phyloP scores from a whole-genome alignment of 2,329 filamentous ascomycete species.

The Dothistroma pini region DNA sequence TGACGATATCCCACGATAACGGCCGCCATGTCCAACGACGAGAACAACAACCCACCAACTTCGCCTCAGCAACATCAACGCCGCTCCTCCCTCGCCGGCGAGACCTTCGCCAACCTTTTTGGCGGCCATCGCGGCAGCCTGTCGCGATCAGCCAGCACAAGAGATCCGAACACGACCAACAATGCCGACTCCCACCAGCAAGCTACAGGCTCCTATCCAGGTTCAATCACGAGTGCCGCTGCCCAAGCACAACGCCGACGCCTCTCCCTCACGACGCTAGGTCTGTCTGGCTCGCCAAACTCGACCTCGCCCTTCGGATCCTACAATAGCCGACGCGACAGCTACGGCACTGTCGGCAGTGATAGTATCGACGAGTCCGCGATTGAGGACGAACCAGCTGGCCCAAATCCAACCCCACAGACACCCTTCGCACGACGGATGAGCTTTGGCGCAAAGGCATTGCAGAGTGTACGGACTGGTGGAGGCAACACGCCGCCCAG shows the following conservation, averaged over 20 bases:
- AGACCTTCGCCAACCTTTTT: slow-evolving; percentile 50
- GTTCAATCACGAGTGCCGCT: slow-evolving; percentile 48
- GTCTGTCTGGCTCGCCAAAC: slow-evolving; percentile 44
- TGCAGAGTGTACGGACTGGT: slow-evolving; percentile 62
- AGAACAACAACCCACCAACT: slow-evolving; percentile 16
- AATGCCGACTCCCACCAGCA: slow-evolving; percentile 21
- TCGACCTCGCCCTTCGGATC: slow-evolving; percentile 42
- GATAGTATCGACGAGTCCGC: slow-evolving; percentile 47
- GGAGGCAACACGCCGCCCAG: slow-evolving; percentile 29
- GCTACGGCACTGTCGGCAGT: slow-evolving; percentile 42
- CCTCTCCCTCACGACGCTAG: slow-evolving; percentile 49
- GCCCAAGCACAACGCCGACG: slow-evolving; percentile 49
- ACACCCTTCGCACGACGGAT: slow-evolving; percentile 79
- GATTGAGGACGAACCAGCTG: slow-evolving; percentile 50
- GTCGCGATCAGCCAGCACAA: slow-evolving; percentile 32
- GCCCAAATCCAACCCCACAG: slow-evolving; percentile 37
- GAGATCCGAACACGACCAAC: slow-evolving; percentile 28
- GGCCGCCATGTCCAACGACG: slow-evolving; percentile 19
- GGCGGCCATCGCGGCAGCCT: slow-evolving; percentile 31
- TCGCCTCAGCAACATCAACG: slow-evolving; percentile 33
- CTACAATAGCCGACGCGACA: slow-evolving; percentile 43
- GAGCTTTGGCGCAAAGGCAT: slow-evolving; percentile 81
- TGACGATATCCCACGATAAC: slow-evolving; percentile 1
- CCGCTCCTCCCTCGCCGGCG: slow-evolving; percentile 47
- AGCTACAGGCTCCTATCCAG: slow-evolving; percentile 35